These are phyloP conservation scores for Candida tropicalis DNA, from an alignment of 1,139 yeast species.

Conservation along the genomic window DNA sequence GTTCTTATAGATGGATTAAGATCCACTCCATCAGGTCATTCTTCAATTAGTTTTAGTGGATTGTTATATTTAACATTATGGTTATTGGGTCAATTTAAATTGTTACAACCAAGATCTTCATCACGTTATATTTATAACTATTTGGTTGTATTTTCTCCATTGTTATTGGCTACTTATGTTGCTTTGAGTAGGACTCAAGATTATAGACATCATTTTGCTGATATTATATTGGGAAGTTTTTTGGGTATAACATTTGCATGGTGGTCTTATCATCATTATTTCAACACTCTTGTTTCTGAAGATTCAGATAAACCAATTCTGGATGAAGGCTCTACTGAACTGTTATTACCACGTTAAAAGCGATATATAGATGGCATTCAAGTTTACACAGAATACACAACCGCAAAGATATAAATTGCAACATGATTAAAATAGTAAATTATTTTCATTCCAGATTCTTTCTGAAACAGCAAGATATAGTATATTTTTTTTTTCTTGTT, in stretches of 20 bases:
- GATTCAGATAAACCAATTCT: conserved; percentile 18
- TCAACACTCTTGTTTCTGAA: conserved; percentile 22
- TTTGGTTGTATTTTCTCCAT: conserved; percentile 21
- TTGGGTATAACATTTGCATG: conserved; percentile 31
- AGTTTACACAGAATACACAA: too few species aligned
- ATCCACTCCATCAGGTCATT: conserved; percentile 83
- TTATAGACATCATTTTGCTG: conserved; percentile 76
- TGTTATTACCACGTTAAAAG: conserved; percentile 14
- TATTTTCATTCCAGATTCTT: not conserved
- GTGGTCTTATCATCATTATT: conserved; percentile 46
- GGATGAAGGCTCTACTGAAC: conserved; percentile 11
- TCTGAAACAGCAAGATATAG: conserved; percentile 5
- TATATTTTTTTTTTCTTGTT: too few species aligned
- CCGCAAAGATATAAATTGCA: too few species aligned
- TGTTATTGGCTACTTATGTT: conserved; percentile 47
- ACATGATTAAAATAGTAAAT: too few species aligned
- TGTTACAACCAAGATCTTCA: conserved; percentile 10
- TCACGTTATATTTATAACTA: conserved; percentile 20
- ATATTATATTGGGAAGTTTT: conserved; percentile 57
- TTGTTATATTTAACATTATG: conserved; percentile 64
- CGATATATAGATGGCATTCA: too few species aligned
- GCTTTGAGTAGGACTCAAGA: conserved; percentile 70
- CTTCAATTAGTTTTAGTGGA: conserved; percentile 69
- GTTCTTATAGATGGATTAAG: conserved; percentile 70
- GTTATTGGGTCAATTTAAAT: conserved; percentile 56